phyloP scores from a whole-genome alignment of 441 rosid genomes.

The Populus hybrid region DNA sequence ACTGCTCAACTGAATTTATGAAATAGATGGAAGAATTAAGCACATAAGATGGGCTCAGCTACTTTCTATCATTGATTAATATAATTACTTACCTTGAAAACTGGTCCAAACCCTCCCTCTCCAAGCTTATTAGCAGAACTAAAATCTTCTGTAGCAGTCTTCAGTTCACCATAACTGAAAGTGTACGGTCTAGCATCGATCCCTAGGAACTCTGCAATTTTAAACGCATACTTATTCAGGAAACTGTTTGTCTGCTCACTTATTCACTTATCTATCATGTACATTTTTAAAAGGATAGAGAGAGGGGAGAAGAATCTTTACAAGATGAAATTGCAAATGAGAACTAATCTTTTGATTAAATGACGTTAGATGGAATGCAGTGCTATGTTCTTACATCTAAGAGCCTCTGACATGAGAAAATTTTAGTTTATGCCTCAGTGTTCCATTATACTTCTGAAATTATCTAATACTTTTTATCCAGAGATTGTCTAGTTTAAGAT shows the following conservation, averaged over 20 bases:
- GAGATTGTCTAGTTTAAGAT: too few species aligned
- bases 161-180: conserved; percentile 57
- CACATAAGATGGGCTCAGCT: neutral
- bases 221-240: neutral
- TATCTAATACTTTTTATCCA: too few species aligned
- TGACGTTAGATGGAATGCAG: too few species aligned
- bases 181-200: conserved; percentile 58
- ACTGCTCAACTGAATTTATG: too few species aligned
- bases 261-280: neutral
- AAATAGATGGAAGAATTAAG: neutral
- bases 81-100: conserved; percentile 20
- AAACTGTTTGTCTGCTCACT: neutral
- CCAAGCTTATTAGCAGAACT: conserved; percentile 28
- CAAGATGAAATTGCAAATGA: neutral
- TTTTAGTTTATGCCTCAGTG: too few species aligned
- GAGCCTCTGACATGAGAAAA: too few species aligned
- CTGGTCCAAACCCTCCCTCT: conserved; percentile 34
- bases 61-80: neutral
- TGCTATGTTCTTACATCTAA: too few species aligned
- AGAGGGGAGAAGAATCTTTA: too few species aligned
- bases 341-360: neutral
- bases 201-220: conserved; percentile 36
- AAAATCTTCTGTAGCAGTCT: conserved; percentile 54
- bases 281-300: too few species aligned
- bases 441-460: too few species aligned